Base-by-base conservation (phyloP, 176 grass and related monocot genomes). In the Typha latifolia region DNA sequence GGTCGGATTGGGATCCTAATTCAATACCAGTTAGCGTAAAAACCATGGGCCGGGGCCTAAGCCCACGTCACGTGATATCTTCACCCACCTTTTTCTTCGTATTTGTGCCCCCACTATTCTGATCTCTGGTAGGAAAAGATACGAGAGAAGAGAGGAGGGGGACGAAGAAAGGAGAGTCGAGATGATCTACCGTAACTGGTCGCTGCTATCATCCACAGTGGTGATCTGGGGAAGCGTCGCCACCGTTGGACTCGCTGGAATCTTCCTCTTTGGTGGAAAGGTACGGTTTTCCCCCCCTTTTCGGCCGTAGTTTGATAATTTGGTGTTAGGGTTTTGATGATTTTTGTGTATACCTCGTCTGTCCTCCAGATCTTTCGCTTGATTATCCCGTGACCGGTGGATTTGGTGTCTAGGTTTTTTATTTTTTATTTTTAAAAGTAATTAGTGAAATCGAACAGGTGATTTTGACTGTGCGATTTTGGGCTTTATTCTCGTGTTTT, bases 171-270 rank as follows among this genome's bases (percentile, higher is more conserved):
- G 19, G 43, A 47, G 12, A 64, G 59, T 50, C 63, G 61, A 62
- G 69, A 96, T 90, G 84, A 85, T 96, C 66, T 78, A 86, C 70
- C 77, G 90, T 49, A 69, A 68, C 24, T 94, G 85, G 82, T 89
- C 90, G 27, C 77, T 83, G 76, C 62, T 85, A 21, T 83, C 90
- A 12, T 85, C 77, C 29, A 94, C 70, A 27, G 66, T 72, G 49
- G 57, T 70, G 49, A 76, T 83, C 47, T 86, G 82, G 73, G 80
- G 82, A 49, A 77, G 65, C 59, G 63, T 62, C 49, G 70, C 77
- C 64, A 64, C 82, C 11, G 76, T 76, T 11, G 80, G 74, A 31
- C 51, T 86, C 50, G 34, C 80, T 51, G 67, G 63, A 15, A 5
- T 83, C 66, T 82, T 66, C 69, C 63, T 79, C 79, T 72, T 74